These are phyloP conservation scores for Herpotrichia juniperi DNA, from an alignment of 2,329 filamentous ascomycete genomes.

Conservation along the genomic window DNA sequence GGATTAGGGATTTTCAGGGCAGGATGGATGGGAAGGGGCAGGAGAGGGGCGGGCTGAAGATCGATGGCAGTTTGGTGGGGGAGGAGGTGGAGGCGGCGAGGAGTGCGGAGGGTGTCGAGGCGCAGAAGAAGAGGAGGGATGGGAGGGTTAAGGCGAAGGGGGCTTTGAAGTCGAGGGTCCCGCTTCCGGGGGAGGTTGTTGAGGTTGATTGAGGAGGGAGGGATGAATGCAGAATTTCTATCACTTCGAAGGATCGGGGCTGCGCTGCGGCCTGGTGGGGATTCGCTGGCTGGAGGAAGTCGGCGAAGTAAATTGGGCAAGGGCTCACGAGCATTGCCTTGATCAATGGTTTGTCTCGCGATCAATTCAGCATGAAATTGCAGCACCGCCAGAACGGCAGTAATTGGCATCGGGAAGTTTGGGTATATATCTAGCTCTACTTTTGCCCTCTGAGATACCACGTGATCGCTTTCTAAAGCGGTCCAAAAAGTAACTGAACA, in stretches of 20 bases:
- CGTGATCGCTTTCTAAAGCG: neutral
- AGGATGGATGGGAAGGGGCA: slow-evolving; percentile 68
- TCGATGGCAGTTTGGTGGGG: slow-evolving; percentile 85
- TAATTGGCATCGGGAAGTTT: too few relatives aligned
- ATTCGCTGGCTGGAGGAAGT: neutral
- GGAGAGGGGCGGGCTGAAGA: slow-evolving; percentile 77
- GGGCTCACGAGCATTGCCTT: too few relatives aligned
- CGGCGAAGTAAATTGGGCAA: neutral
- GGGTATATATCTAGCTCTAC: slow-evolving; percentile 1
- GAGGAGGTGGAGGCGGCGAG: slow-evolving; percentile 66
- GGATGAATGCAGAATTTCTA: neutral
- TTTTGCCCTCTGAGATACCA: neutral
- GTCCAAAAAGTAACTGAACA: neutral
- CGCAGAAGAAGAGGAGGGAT: slow-evolving; percentile 13
- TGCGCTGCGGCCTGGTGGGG: neutral
- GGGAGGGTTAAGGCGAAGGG: slow-evolving; percentile 5
- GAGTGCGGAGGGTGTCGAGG: slow-evolving; percentile 21
- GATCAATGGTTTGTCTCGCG: too few relatives aligned
- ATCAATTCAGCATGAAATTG: too few relatives aligned
- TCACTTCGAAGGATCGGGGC: neutral
- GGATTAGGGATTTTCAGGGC: slow-evolving; percentile 84
- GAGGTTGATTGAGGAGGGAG: slow-evolving; percentile 1
- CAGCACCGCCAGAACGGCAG: too few relatives aligned
- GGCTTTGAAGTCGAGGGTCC: neutral
- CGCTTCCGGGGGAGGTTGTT: neutral